Conservation (phyloP, 2,329 filamentous ascomycete genomes). For the Sarocladiaceae sp. region DNA sequence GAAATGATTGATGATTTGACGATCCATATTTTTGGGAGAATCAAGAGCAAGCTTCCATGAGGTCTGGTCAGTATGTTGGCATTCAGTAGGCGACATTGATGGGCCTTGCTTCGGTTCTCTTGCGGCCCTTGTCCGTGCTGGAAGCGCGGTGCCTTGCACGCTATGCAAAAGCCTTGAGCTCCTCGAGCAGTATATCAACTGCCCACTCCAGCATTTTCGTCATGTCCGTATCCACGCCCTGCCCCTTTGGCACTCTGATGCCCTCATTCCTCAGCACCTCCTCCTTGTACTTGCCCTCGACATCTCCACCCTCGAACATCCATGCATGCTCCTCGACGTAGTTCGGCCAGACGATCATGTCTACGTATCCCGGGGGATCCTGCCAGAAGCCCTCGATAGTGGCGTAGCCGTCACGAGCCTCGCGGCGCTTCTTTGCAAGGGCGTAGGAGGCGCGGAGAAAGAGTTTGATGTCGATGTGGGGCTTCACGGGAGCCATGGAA, state of each 20-base stretch:
- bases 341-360: conserved; percentile 92
- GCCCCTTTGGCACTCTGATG: conserved; percentile 43
- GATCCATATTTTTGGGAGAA: no score
- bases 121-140: no score
- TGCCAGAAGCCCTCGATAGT: conserved; percentile 89
- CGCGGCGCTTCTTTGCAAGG: conserved; percentile 57
- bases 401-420: conserved; percentile 68
- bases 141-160: no score
- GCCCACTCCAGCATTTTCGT: conserved; percentile 60
- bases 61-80: no score
- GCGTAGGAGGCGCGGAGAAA: conserved; percentile 67
- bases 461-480: conserved; percentile 65
- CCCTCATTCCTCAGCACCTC: conserved; percentile 36
- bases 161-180: conserved; percentile 2
- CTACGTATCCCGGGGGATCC: conserved; percentile 90
- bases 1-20: background rate
- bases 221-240: conserved; percentile 50
- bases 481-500: conserved; percentile 46
- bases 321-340: conserved; percentile 77
- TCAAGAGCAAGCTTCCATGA: no score
- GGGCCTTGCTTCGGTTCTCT: no score
- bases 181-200: conserved; percentile 51
- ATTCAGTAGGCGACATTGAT: no score
- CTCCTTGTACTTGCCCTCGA: conserved; percentile 49
- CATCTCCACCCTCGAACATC: conserved; percentile 66